Conservation (phyloP, 768 basidiomycete genomes). For the Clavaria fumosa region DNA sequence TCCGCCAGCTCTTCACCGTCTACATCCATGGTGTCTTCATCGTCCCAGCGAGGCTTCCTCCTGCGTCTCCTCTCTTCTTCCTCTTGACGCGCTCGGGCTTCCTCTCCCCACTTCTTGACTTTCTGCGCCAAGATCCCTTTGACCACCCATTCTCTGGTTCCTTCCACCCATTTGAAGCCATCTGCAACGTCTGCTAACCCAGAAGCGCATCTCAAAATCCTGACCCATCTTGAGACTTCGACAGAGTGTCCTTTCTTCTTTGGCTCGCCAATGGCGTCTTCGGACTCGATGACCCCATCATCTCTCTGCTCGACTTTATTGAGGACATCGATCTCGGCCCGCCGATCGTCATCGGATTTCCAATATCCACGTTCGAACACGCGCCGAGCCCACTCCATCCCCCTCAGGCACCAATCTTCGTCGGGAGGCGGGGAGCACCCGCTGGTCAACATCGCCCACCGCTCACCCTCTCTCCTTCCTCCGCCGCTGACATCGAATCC, state of each 20-base stretch:
- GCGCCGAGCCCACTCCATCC: constrained; percentile 90
- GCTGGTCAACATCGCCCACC: constrained; percentile 53
- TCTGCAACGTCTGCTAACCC: constrained; percentile 54
- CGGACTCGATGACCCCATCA: constrained; percentile 78
- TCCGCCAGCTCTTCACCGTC: constrained; percentile 41
- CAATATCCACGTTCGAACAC: constrained; percentile 93
- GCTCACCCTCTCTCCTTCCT: constrained; percentile 24
- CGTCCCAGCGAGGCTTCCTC: constrained; percentile 45
- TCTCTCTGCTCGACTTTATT: constrained; percentile 41
- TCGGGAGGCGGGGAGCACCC: constrained; percentile 58
- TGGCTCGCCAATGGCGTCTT: constrained; percentile 35
- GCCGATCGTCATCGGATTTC: constrained; percentile 58
- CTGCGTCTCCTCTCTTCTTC: constrained; percentile 53
- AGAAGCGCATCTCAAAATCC: constrained; percentile 56
- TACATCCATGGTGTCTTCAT: constrained; percentile 51
- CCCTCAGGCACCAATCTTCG: constrained; percentile 92
- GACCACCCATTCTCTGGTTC: constrained; percentile 45
- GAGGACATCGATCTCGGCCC: constrained; percentile 67
- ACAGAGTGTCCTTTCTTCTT: constrained; percentile 15
- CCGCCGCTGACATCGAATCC: constrained; percentile 6
- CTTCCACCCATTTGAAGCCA: constrained; percentile 56
- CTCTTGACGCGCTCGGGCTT: constrained; percentile 49
- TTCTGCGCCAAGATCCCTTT: constrained; percentile 54
- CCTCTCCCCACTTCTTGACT: constrained; percentile 50
- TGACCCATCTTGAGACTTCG: constrained; percentile 54